A percentile compares a stretch with the other conserved stretches of the same genome.
These are phyloP conservation scores for Venturia aucupariae DNA, from an alignment of 2,329 filamentous ascomycete species.

Conservation along the genomic window DNA sequence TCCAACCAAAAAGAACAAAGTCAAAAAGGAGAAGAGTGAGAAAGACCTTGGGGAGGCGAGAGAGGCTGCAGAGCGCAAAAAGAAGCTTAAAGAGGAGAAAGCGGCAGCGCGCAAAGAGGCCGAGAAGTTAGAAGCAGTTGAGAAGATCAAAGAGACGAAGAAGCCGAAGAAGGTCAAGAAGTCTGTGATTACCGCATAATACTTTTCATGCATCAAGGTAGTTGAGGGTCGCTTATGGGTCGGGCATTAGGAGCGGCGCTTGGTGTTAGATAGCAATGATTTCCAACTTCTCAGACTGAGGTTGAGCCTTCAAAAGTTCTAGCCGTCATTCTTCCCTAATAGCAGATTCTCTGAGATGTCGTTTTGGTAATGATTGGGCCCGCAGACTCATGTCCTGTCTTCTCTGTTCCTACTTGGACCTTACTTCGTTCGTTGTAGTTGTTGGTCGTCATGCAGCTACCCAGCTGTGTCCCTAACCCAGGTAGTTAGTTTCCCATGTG, in stretches of 20 bases:
- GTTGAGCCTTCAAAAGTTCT: neutral
- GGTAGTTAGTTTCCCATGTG: neutral
- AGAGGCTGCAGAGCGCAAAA: constrained; percentile 1
- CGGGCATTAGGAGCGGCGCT: neutral
- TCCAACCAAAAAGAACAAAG: neutral
- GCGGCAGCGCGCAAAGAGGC: constrained; percentile 3
- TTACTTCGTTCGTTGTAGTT: no score
- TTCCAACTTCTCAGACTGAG: neutral
- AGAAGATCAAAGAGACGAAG: neutral
- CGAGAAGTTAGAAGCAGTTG: neutral
- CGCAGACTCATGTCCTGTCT: no score
- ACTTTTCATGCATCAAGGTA: neutral
- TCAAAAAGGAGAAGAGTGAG: constrained; percentile 6
- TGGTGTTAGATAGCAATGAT: neutral
- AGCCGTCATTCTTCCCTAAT: neutral
- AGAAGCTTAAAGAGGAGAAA: neutral
- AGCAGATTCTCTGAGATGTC: neutral
- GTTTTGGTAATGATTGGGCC: neutral
- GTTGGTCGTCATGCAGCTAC: neutral
- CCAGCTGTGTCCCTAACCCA: neutral
- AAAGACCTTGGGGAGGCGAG: neutral
- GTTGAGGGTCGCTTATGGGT: neutral
- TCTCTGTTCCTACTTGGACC: neutral
- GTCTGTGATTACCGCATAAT: neutral
- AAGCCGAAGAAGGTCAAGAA: neutral